Base-by-base conservation (phyloP, 2,329 filamentous ascomycete species). In the Camillea tinctor region DNA sequence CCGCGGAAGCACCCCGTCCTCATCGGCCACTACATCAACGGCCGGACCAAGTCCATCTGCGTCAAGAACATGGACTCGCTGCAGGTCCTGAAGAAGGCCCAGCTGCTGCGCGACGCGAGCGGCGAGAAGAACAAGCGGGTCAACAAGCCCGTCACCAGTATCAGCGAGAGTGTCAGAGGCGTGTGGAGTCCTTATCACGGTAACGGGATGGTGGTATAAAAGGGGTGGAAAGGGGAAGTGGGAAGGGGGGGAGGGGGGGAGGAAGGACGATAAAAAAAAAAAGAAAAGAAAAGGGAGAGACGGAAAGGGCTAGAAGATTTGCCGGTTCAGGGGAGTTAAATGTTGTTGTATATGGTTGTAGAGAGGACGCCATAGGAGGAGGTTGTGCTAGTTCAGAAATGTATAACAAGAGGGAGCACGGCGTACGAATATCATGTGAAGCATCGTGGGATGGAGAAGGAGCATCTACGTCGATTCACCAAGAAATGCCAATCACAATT, bases 1-100 rank as follows among this genome's bases (percentile, higher is more conserved):
- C 94, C 93, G n/a, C 82, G 88, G 69, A 90, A 90, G 73, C 94
- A 98, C 77, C 95, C 95, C 44, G 86, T 97, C 64, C 87, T 99
- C 70, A 87, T 89, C 69, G 95, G 92, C 60, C 85, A 92, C 76
- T 99, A 96, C 79, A 92, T 98, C 81, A 98, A 97, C 75, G 93
- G 94, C 64, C 84, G 87, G 24, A 84, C 90, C 64, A 95, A 95
- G 76, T 85, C 92, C 9, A 86, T 98, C 56, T 97, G 93, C 75
- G 93, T 98, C 59, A 86, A 90, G 68, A 98, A 97, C 71, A 76
- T 97, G 73, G 88, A 93, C 68, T 86, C 88, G 26, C 85, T 89
- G 61, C 89, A 96, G 74, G 89, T 99, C 44, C 74, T 93, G 58
- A 82, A 92, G 72, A 97, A 97, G 81, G 88, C 84, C 0, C 83